Conservation (phyloP, 495 filamentous ascomycete genomes). For the Hypoxylon fuscum region DNA sequence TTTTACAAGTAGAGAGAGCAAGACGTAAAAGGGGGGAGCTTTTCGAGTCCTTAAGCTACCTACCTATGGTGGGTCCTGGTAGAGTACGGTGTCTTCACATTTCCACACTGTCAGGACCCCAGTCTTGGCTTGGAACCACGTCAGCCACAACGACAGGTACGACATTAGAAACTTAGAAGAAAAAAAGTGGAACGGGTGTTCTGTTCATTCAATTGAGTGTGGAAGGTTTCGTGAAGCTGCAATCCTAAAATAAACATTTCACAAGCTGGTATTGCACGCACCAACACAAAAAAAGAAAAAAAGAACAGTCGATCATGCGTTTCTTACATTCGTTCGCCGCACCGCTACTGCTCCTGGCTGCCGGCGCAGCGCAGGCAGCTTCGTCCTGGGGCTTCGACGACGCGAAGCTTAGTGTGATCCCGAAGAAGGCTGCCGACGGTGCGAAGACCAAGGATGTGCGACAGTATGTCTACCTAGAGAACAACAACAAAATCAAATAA, state of each 20-base stretch:
- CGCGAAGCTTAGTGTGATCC: slow-evolving; percentile 78
- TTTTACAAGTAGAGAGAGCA: too few relatives aligned
- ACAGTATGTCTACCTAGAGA: slow-evolving; percentile 17
- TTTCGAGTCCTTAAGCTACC: too few relatives aligned
- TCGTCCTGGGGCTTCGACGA: slow-evolving; percentile 87
- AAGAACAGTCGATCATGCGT: slow-evolving; percentile 52
- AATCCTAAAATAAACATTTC: not conserved
- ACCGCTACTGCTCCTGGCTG: slow-evolving; percentile 56
- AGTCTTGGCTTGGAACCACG: slow-evolving; percentile 25
- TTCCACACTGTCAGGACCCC: not conserved
- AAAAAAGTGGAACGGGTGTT: slow-evolving; percentile 37
- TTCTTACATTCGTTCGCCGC: slow-evolving; percentile 60
- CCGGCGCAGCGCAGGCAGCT: slow-evolving; percentile 65
- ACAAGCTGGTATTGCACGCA: slow-evolving; percentile 20
- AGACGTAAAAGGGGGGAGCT: not conserved
- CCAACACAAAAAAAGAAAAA: slow-evolving; percentile 9
- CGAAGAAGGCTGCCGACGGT: slow-evolving; percentile 71
- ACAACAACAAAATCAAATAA: not conserved
- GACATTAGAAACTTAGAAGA: not conserved
- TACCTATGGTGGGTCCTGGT: not conserved
- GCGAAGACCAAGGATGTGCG: slow-evolving; percentile 76
- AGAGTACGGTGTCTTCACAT: not conserved
- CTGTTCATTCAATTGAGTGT: slow-evolving; percentile 42
- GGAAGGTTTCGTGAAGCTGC: slow-evolving; percentile 7
- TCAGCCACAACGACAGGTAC: slow-evolving; percentile 28